Evolutionary conservation across 164 flowering plant genomes (phyloP).

Genomic region (Magnolia kwangsiensis): DNA sequence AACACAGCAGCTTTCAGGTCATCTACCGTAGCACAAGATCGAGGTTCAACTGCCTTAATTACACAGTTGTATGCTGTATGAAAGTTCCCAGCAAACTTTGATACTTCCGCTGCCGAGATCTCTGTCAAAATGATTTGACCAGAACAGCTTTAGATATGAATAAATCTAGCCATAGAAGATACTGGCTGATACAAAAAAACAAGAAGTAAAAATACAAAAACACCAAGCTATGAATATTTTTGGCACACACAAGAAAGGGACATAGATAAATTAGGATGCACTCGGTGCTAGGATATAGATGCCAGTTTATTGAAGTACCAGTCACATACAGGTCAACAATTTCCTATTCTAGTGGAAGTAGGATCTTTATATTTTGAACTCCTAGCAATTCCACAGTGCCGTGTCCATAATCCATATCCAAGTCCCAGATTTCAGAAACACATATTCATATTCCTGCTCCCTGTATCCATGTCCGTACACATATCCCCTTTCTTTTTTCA

Average conservation of each 20-base stretch:
- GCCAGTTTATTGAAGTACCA: too few species aligned
- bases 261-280: not conserved
- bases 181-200: not conserved
- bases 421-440: not conserved
- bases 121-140: conserved; percentile 29
- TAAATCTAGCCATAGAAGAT: not conserved
- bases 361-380: not conserved
- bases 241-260: not conserved
- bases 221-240: too few species aligned
- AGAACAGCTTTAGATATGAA: not conserved
- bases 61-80: conserved; percentile 67
- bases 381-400: not conserved
- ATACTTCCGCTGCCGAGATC: conserved; percentile 70
- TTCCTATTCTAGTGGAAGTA: not conserved
- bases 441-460: too few species aligned
- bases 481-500: too few species aligned
- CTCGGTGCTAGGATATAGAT: not conserved
- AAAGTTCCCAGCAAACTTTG: conserved; percentile 61
- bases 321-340: not conserved
- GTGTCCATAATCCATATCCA: not conserved
- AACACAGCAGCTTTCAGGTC: conserved; percentile 52
- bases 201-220: not conserved
- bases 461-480: too few species aligned
- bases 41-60: conserved; percentile 82
- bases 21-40: conserved; percentile 53